Base-by-base conservation (phyloP, 108 stramenopile species). In the Skeletonema costatum region DNA sequence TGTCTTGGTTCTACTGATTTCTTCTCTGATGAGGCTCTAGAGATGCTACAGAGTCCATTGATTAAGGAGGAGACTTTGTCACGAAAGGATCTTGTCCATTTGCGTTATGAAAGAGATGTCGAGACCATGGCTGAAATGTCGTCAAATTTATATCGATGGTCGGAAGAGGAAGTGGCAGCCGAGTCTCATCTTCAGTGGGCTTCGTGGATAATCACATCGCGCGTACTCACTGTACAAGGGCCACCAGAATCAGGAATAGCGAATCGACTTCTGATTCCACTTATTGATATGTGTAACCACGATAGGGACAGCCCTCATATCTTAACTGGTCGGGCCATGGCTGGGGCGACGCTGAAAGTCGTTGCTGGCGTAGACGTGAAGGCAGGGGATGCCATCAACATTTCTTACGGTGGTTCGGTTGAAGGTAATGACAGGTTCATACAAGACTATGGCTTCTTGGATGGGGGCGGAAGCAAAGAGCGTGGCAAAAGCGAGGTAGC, bases 221-320 rank as follows among this genome's bases (percentile, higher is more conserved):
- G 93, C 19, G 89, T 89, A 6, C 65, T 94, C n/a, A 93, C 93
- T 10, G 90, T 93, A 2, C 85, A 87, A 70, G 89, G 88, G 5
- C 74, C 59, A 30, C 82, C 68, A 6, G 80, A 73, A 31, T 76
- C 75, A n/a, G 76, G 78, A 30, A 73, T 80, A 44, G 85, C 88
- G 12, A 81, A 87, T 69, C 85, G 90, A 36, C 72, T 93, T 0
- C 39, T 93, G 66, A 91, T 93, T 41, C 93, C 93, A 30, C 73
- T 91, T 14, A 79, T 93, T 46, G 93, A 93, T 70, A 93, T 93
- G 92, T 90, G 89, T 74, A 94, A 92, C 78, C 91, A 94, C 73
- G 90, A 92, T 65, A 76, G 89, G 50, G 77, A 84, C 30, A 85
- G 85, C 68, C 63, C 84, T 2, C 93, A 94, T 58, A 70, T 94